These are phyloP conservation scores for Protomyces inundatus DNA, from an alignment of 1,139 yeast species.

Conservation along the genomic window DNA sequence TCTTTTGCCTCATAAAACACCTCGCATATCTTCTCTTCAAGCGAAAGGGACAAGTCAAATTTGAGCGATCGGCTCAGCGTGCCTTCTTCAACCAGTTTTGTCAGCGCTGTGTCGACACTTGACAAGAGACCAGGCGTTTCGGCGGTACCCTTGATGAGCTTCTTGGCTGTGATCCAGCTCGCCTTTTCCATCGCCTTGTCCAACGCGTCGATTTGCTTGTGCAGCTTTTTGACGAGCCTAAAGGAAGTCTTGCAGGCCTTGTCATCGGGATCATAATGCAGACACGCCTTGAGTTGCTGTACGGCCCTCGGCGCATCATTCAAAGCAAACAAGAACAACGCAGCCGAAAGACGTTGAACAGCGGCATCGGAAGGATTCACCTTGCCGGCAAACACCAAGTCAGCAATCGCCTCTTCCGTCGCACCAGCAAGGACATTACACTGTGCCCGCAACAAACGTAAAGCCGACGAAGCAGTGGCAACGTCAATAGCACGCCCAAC, in stretches of 20 bases:
- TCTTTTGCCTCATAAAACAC: conserved; percentile 41
- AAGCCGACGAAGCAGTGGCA: conserved; percentile 36
- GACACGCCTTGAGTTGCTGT: conserved; percentile 53
- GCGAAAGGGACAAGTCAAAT: conserved; percentile 35
- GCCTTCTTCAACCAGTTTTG: conserved; percentile 15
- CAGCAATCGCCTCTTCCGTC: conserved; percentile 39
- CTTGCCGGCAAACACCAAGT: conserved; percentile 36
- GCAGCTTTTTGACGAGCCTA: conserved; percentile 46
- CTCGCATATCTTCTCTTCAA: conserved; percentile 49
- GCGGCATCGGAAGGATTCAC: conserved; percentile 30
- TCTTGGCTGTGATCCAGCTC: conserved; percentile 29
- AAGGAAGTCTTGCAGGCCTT: conserved; percentile 49
- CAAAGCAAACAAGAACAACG: conserved; percentile 49
- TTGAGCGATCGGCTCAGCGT: conserved; percentile 9
- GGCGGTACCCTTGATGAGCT: conserved; percentile 19
- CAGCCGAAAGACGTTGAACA: conserved; percentile 37
- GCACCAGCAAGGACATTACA: conserved; percentile 38
- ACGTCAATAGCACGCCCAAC: conserved; percentile 37
- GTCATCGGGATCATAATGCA: conserved; percentile 65
- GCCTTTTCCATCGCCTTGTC: conserved; percentile 23
- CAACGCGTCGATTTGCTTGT: conserved; percentile 36
- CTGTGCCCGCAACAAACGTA: conserved; percentile 37
- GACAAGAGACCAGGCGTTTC: conserved; percentile 25
- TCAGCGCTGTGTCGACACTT: conserved; percentile 4
- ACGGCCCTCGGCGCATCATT: conserved; percentile 51